Evolutionary conservation across 2,329 filamentous ascomycete genomes (phyloP).

Genomic region (Xylariaceae sp.): DNA sequence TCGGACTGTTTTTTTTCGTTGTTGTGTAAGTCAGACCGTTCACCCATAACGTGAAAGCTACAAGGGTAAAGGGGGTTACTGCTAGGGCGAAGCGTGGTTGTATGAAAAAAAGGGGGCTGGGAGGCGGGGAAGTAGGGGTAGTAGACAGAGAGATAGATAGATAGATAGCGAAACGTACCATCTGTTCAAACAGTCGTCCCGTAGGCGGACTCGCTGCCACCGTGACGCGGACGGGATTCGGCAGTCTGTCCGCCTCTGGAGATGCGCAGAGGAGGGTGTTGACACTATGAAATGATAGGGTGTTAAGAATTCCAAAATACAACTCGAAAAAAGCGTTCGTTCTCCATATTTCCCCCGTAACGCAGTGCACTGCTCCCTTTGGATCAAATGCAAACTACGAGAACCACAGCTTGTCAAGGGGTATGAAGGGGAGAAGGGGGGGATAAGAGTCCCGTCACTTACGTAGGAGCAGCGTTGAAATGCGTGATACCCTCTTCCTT

Average conservation of each 20-base stretch:
- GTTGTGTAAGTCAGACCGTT: no score
- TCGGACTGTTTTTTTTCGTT: conserved; percentile 23
- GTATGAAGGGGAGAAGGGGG: no score
- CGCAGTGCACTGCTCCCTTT: no score
- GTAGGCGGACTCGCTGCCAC: conserved; percentile 90
- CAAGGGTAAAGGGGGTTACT: no score
- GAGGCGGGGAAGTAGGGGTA: neutral
- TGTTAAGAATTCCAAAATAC: neutral
- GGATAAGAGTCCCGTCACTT: no score
- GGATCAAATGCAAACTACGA: no score
- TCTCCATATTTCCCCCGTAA: no score
- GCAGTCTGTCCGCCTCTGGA: conserved; percentile 65
- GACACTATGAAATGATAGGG: conserved; percentile 40
- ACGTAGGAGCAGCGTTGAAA: conserved; percentile 88
- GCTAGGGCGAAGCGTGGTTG: neutral
- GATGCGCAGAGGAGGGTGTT: conserved; percentile 87
- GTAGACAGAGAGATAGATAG: neutral
- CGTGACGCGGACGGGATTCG: conserved; percentile 72
- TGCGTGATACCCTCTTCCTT: conserved; percentile 86
- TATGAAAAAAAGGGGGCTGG: neutral
- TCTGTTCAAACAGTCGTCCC: conserved; percentile 85
- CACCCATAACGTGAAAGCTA: no score
- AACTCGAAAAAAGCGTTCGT: no score
- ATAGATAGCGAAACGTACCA: conserved; percentile 48
- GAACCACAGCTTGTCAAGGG: no score